phyloP scores from a whole-genome alignment of 208 protist genomes.

The Acanthamoeba healyi region DNA sequence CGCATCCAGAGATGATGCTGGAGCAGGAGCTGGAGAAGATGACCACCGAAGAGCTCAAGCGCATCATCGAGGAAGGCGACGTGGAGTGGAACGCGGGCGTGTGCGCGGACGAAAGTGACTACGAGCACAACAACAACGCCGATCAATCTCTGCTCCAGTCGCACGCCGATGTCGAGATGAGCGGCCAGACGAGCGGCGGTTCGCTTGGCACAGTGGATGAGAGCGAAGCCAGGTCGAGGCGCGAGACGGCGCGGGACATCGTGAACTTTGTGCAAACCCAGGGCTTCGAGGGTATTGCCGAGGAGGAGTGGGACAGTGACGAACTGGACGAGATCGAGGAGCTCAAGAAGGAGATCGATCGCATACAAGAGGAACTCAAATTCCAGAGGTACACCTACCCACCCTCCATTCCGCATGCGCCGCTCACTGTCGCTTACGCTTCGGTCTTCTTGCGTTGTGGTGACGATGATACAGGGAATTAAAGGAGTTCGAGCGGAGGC shows the following conservation, averaged over 20 bases:
- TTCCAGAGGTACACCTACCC: background rate
- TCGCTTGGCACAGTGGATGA: background rate
- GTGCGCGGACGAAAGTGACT: background rate
- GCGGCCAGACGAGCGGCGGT: background rate
- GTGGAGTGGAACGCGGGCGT: background rate
- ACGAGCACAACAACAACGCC: conserved; percentile 11
- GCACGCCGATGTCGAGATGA: background rate
- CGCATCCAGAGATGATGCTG: conserved; percentile 19
- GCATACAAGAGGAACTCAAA: conserved; percentile 57
- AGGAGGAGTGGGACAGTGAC: conserved; percentile 60
- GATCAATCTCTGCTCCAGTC: background rate
- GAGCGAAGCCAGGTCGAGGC: background rate
- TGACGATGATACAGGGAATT: background rate
- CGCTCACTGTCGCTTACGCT: too few relatives aligned
- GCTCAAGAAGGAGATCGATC: conserved; percentile 57
- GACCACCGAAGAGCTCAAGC: conserved; percentile 62
- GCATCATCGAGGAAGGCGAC: conserved; percentile 36
- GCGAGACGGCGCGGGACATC: conserved; percentile 20
- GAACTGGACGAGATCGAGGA: conserved; percentile 54
- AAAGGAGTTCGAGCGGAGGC: conserved; percentile 51
- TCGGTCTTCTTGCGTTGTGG: background rate
- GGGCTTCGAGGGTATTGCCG: conserved; percentile 47
- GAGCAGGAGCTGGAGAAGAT: conserved; percentile 58
- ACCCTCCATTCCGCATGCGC: background rate
- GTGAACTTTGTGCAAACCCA: conserved; percentile 36